Evolutionary conservation across 169 alveolate species (phyloP).

Genomic region (Theileria orientalis): DNA sequence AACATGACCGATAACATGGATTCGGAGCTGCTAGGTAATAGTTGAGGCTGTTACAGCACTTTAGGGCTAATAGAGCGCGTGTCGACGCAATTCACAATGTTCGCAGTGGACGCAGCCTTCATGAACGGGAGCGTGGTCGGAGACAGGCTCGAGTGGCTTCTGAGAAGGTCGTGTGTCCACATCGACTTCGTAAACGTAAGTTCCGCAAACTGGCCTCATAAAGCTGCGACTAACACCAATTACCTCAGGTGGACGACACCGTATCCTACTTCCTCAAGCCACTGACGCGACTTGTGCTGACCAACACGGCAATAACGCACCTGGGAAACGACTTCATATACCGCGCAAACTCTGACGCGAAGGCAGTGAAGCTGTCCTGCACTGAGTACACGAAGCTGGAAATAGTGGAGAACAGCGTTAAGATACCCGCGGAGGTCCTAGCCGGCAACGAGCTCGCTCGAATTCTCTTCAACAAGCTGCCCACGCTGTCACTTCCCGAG

Average conservation of each 20-base stretch:
- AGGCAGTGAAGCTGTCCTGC: conserved; percentile 17
- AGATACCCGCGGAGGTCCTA: not conserved
- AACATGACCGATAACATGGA: conserved; percentile 23
- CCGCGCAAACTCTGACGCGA: conserved; percentile 3
- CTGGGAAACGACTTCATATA: not conserved
- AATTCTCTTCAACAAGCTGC: not conserved
- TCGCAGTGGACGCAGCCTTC: conserved; percentile 14
- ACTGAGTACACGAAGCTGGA: conserved; percentile 32
- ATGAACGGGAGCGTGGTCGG: conserved; percentile 20
- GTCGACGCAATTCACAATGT: conserved; percentile 32
- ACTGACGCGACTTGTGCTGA: conserved; percentile 20
- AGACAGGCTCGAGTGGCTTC: conserved; percentile 5
- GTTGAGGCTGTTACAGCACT: not conserved
- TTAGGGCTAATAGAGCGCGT: conserved; percentile 24
- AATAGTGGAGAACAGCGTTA: conserved; percentile 22
- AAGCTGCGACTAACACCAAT: not conserved
- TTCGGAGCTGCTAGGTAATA: conserved; percentile 18
- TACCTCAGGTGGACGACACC: conserved; percentile 34
- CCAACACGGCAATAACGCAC: conserved; percentile 17
- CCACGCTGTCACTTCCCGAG: conserved; percentile 1
- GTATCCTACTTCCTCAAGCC: conserved; percentile 34
- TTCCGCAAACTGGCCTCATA: not conserved
- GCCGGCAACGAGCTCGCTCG: not conserved
- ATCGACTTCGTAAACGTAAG: not conserved
- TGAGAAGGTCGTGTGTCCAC: conserved; percentile 30